A percentile compares a stretch with the other conserved stretches of the same genome.
Evolutionary conservation across 208 protist species (phyloP).

Genomic region (Leishmania tropica): DNA sequence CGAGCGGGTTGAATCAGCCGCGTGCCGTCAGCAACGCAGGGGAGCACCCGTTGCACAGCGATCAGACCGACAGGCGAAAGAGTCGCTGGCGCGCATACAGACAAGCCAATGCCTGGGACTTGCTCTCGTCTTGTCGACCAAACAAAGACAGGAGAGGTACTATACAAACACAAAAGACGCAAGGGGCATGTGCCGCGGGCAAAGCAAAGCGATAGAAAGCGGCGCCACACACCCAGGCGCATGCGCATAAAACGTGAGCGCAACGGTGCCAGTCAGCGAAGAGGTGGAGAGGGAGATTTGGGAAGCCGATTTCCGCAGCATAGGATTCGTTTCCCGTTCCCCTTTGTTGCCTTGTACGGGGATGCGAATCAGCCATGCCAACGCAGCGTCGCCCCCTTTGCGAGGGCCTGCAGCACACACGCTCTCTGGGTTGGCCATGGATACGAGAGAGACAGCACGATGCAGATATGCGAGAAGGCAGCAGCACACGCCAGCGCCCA

Average conservation of each 20-base stretch:
- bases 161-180: neutral
- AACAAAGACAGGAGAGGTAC: neutral
- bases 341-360: neutral
- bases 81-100: neutral
- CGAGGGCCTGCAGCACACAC: neutral
- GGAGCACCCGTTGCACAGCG: neutral
- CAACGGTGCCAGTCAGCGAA: neutral
- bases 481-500: neutral
- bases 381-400: neutral
- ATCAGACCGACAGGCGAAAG: neutral
- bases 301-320: neutral
- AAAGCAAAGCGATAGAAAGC: neutral
- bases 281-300: neutral
- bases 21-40: neutral
- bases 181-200: neutral
- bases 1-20: neutral
- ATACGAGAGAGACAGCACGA: too few relatives aligned
- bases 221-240: neutral
- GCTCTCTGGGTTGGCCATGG: neutral
- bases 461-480: neutral
- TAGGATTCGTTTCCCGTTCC: neutral
- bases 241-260: too few relatives aligned
- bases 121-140: neutral
- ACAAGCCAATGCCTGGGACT: neutral
- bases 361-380: neutral